Evolutionary conservation across 805 yeast genomes (phyloP).

Genomic region (Komagataella phaffii): DNA sequence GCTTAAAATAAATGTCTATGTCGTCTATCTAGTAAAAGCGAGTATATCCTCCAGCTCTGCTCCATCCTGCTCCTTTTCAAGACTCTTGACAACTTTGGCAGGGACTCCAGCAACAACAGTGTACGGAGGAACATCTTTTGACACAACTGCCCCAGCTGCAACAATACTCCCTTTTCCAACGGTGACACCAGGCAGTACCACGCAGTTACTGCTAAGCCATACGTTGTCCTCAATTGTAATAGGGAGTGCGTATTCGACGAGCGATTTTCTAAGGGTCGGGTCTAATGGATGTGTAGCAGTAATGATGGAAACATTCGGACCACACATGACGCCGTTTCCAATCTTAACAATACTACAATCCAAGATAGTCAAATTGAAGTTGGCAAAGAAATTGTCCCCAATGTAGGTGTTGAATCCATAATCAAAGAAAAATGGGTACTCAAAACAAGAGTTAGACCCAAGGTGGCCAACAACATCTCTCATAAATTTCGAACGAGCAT

Average conservation of each 20-base stretch:
- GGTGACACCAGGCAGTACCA: slow-evolving; percentile 50
- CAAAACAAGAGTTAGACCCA: slow-evolving; percentile 27
- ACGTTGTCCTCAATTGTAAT: slow-evolving; percentile 49
- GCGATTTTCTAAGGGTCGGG: slow-evolving; percentile 25
- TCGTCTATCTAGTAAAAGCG: background rate
- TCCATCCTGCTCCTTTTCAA: background rate
- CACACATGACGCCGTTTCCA: slow-evolving; percentile 47
- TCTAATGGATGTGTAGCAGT: slow-evolving; percentile 58
- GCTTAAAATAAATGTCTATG: background rate
- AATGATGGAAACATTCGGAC: slow-evolving; percentile 46
- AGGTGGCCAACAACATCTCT: slow-evolving; percentile 32
- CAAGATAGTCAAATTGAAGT: slow-evolving; percentile 40
- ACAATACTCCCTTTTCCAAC: slow-evolving; percentile 49
- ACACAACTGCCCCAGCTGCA: slow-evolving; percentile 60
- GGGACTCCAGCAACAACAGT: slow-evolving; percentile 56
- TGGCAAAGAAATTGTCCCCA: slow-evolving; percentile 48
- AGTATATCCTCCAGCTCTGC: background rate
- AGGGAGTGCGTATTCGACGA: slow-evolving; percentile 41
- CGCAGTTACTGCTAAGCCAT: slow-evolving; percentile 50
- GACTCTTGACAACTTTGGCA: slow-evolving; percentile 8
- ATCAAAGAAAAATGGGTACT: slow-evolving; percentile 51
- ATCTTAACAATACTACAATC: slow-evolving; percentile 49
- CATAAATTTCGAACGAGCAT: slow-evolving; percentile 24
- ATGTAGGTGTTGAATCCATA: slow-evolving; percentile 49
- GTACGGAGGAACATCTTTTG: slow-evolving; percentile 38